Conservation (phyloP, 805 yeast genomes). For the Sporopachydermia quercuum region DNA sequence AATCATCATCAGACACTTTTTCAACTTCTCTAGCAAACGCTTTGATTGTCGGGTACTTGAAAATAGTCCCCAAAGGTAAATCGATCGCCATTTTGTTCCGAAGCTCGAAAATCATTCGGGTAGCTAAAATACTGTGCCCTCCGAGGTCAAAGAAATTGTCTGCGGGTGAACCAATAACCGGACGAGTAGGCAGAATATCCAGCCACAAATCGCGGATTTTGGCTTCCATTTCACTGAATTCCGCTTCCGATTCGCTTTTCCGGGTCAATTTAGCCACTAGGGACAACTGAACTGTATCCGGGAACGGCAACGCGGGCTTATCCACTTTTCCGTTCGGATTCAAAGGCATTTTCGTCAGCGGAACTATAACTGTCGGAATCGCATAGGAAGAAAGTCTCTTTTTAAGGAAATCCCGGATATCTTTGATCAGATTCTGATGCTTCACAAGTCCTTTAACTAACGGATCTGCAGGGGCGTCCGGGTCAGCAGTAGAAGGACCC, state of each 20-base stretch:
- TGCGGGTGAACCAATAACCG: constrained; percentile 56
- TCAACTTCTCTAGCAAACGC: constrained; percentile 66
- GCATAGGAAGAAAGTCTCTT: constrained; percentile 88
- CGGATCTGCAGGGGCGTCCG: constrained; percentile 28
- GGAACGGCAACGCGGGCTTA: constrained; percentile 93
- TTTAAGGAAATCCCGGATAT: constrained; percentile 69
- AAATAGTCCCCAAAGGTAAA: constrained; percentile 79
- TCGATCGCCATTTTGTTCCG: constrained; percentile 67
- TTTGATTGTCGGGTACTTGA: constrained; percentile 75
- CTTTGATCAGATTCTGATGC: constrained; percentile 63
- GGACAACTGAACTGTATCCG: constrained; percentile 73
- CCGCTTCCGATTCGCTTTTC: constrained; percentile 15
- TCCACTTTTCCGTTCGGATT: constrained; percentile 98
- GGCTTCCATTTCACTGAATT: constrained; percentile 49
- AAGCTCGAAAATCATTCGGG: constrained; percentile 89
- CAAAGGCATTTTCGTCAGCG: constrained; percentile 72
- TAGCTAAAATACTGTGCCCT: constrained; percentile 94
- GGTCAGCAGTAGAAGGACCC: constrained; percentile 23
- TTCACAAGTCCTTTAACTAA: constrained; percentile 67
- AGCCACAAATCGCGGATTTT: constrained; percentile 75
- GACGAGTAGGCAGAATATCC: constrained; percentile 68
- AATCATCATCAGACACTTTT: constrained; percentile 33
- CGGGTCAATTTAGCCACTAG: constrained; percentile 45
- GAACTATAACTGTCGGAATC: constrained; percentile 82
- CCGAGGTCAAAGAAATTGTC: constrained; percentile 96